phyloP scores from a whole-genome alignment of 1,139 yeast genomes.

The Wickerhamiella infanticola region DNA sequence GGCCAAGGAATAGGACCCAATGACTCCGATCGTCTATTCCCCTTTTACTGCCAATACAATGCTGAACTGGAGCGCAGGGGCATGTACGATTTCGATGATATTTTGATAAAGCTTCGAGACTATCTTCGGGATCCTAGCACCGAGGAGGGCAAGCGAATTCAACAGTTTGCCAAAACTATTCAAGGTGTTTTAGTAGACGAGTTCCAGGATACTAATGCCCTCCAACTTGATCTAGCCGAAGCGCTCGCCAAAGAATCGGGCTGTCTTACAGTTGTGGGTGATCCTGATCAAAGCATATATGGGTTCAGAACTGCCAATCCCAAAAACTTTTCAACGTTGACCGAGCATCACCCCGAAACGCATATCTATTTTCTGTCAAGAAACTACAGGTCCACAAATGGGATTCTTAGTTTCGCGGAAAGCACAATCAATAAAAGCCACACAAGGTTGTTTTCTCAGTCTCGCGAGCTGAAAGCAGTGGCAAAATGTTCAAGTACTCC shows the following conservation, averaged over 20 bases:
- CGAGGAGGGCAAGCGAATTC: conserved; percentile 17
- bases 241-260: conserved; percentile 34
- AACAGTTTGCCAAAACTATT: conserved; percentile 35
- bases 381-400: conserved; percentile 69
- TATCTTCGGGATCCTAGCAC: conserved; percentile 24
- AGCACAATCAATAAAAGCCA: conserved; percentile 31
- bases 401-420: conserved; percentile 52
- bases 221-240: conserved; percentile 57
- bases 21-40: neutral
- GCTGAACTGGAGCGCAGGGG: conserved; percentile 27
- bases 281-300: conserved; percentile 91
- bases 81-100: conserved; percentile 70
- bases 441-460: conserved; percentile 1
- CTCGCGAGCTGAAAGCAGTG: neutral
- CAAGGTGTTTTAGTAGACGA: conserved; percentile 80
- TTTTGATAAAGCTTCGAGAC: conserved; percentile 41
- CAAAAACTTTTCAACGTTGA: conserved; percentile 50
- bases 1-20: neutral
- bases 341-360: conserved; percentile 17
- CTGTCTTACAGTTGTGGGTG: conserved; percentile 80
- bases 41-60: conserved; percentile 34
- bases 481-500: neutral
- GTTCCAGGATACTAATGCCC: conserved; percentile 76
- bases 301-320: conserved; percentile 72
- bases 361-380: conserved; percentile 36